These are phyloP conservation scores for Platanus orientalis DNA, from an alignment of 164 flowering plant genomes.

Conservation along the genomic window DNA sequence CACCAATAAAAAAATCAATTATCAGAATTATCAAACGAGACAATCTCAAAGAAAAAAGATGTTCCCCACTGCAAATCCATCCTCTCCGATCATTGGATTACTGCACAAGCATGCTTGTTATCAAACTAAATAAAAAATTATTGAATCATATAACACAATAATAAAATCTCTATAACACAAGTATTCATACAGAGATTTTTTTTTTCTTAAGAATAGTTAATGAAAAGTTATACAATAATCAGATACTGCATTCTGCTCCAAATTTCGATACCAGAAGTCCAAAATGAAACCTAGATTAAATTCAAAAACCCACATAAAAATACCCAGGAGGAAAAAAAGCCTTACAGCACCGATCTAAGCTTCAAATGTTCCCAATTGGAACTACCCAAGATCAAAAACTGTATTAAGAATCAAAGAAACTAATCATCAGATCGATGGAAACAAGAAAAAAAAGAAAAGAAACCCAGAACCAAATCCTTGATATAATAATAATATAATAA, in stretches of 20 bases:
- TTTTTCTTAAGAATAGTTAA: no score
- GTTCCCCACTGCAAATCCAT: neutral
- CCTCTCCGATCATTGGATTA: neutral
- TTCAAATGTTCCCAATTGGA: neutral
- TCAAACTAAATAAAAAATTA: neutral
- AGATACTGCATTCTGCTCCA: neutral
- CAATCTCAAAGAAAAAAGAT: neutral
- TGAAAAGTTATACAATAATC: neutral
- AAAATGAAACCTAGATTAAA: neutral
- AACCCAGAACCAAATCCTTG: neutral
- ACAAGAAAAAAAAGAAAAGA: neutral
- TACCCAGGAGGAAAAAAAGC: no score
- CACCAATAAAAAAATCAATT: neutral
- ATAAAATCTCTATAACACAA: neutral
- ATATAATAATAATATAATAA: neutral
- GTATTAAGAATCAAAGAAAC: no score
- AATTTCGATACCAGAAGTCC: neutral
- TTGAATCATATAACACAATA: neutral
- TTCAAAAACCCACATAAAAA: neutral
- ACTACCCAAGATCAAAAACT: neutral
- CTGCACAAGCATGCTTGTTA: neutral
- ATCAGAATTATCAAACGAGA: neutral
- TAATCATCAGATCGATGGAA: slow-evolving; percentile 1
- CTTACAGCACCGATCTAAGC: neutral
- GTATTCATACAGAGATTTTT: no score